Base-by-base conservation (phyloP, 1,284 basidiomycete genomes). In the Chalciporus piperatoides region DNA sequence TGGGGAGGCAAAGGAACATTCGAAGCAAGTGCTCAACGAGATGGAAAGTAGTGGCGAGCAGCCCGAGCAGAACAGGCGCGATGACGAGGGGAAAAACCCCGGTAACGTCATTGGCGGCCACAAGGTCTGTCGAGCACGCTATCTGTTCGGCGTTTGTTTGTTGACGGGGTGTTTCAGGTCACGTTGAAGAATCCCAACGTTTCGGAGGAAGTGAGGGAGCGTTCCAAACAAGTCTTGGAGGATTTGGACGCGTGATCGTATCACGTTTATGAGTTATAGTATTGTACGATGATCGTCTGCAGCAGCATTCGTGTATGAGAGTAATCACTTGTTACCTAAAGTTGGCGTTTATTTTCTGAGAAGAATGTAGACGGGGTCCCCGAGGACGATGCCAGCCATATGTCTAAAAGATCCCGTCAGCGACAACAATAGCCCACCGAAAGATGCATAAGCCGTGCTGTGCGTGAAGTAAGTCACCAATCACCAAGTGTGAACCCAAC, bases 401-500 rank as follows among this genome's bases (percentile, higher is more conserved):
- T 98, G 94, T 54, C 97, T 82, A 72, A 88, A 96, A 37, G 86
- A 91, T 5, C 96, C 96, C 40, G 92, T 89, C 51, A 99, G 73
- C 2, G 96, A 94, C 86, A 99, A 90, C 42, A 99, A 77, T 24
- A 99, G 77, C n/a, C 96, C 96, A 39, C 96, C 96, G 58, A 97
- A 99, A 4, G 93, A 97, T 41, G 88, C 87, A 67, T 98, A 99
- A 27, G 89, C 95, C 25, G 95, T 97, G 46, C 92, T 95, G 58
- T 52, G 41, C 50, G 56, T 41, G 44, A 25, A 14, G 47, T 53
- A 15, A 54, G 53, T 32, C 8, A 15, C 7, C n/a, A 35, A 44
- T 32, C 36, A 19, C 53, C 28, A 35, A 27, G 36, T 35, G 30
- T 14, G 27, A 11, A 25, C 21, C 25, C 39, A 38, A 21, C 40